A percentile compares a stretch with the other conserved stretches of the same genome.
Evolutionary conservation across 805 yeast species (phyloP).

Genomic region (Metschnikowia vanudenii): DNA sequence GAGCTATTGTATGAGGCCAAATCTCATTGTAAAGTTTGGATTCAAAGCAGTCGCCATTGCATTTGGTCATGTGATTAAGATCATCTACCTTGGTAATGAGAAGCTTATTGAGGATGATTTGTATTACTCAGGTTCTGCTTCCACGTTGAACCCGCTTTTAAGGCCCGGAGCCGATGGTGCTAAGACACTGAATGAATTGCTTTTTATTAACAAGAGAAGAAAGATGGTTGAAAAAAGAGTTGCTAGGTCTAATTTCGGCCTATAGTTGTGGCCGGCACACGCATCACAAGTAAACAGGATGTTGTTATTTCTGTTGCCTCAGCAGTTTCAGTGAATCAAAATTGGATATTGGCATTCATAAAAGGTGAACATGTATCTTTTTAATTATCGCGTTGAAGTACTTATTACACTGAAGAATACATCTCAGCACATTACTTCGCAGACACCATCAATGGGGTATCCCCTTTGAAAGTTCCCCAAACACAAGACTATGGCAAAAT

Average conservation of each 20-base stretch:
- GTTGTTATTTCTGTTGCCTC: too few species aligned
- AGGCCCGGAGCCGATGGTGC: slow-evolving; percentile 17
- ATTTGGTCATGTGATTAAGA: slow-evolving; percentile 70
- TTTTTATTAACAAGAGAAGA: slow-evolving; percentile 53
- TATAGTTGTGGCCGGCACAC: background rate
- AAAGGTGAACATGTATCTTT: too few species aligned
- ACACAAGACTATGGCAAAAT: too few species aligned
- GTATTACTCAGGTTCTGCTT: slow-evolving; percentile 41
- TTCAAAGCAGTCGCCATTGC: slow-evolving; percentile 73
- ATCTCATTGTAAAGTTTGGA: slow-evolving; percentile 68
- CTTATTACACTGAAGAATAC: too few species aligned
- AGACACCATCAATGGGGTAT: too few species aligned
- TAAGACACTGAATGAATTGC: slow-evolving; percentile 41
- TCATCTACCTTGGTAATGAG: slow-evolving; percentile 73
- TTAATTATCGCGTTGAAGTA: too few species aligned
- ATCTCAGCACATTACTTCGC: too few species aligned
- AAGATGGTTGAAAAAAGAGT: slow-evolving; percentile 17
- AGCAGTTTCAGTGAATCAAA: too few species aligned
- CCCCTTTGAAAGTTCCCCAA: too few species aligned
- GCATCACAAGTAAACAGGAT: too few species aligned
- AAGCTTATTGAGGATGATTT: slow-evolving; percentile 63
- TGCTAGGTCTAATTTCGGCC: slow-evolving; percentile 1
- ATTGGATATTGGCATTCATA: too few species aligned
- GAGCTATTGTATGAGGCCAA: slow-evolving; percentile 35
- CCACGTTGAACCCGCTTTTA: slow-evolving; percentile 23